Evolutionary conservation across 164 flowering plant species (phyloP).

Genomic region (Kingdonia uniflora): DNA sequence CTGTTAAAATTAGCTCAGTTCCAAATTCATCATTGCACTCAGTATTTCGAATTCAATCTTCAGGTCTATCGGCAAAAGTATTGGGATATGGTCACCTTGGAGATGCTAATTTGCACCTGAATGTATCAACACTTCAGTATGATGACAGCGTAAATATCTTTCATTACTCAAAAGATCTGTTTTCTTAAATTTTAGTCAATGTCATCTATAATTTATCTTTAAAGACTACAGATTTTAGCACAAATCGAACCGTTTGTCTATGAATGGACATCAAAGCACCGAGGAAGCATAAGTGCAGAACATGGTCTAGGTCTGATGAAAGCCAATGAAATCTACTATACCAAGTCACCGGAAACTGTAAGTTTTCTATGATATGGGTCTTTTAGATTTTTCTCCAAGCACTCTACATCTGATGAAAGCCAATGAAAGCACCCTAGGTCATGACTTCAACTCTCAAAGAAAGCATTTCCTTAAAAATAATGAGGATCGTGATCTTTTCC

Average conservation of each 20-base stretch:
- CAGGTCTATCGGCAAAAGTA: constrained; percentile 70
- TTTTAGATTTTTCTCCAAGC: neutral
- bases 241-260: constrained; percentile 93
- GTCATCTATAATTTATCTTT: too few relatives aligned
- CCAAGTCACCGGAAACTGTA: constrained; percentile 80
- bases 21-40: too few relatives aligned
- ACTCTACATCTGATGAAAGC: too few relatives aligned
- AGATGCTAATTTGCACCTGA: constrained; percentile 92
- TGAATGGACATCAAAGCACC: constrained; percentile 87
- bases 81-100: constrained; percentile 96
- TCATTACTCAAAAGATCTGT: neutral
- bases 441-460: too few relatives aligned
- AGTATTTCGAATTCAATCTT: constrained; percentile 5
- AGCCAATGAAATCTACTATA: constrained; percentile 81
- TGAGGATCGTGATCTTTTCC: too few relatives aligned
- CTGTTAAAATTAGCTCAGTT: too few relatives aligned
- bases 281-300: constrained; percentile 97
- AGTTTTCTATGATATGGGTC: constrained; percentile 13
- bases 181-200: too few relatives aligned
- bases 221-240: constrained; percentile 59
- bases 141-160: constrained; percentile 55
- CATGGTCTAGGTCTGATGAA: constrained; percentile 96
- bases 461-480: too few relatives aligned
- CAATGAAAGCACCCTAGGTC: too few relatives aligned
- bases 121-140: constrained; percentile 65